Evolutionary conservation across 306 rosid species (phyloP).

Genomic region (Begonia masoniana): DNA sequence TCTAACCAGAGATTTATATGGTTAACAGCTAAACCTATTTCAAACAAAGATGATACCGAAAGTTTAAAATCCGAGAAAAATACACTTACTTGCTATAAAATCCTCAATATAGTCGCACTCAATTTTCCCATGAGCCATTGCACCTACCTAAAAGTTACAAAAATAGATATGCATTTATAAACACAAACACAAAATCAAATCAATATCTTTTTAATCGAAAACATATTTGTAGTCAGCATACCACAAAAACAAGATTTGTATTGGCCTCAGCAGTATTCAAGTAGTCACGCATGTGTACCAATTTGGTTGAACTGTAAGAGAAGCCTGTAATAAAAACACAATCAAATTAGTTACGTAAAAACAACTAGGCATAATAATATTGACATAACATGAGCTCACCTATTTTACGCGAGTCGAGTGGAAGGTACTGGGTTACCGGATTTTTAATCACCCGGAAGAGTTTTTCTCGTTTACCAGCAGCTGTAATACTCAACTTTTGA

Average conservation of each 20-base stretch:
- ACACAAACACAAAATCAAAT: background rate
- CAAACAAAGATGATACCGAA: background rate
- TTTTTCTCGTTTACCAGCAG: conserved; percentile 65
- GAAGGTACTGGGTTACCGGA: conserved; percentile 74
- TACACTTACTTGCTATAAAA: conserved; percentile 50
- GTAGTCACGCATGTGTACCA: conserved; percentile 40
- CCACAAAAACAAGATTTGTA: conserved; percentile 69
- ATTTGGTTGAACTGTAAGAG: conserved; percentile 59
- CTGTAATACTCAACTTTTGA: conserved; percentile 70
- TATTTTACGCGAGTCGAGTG: conserved; percentile 49
- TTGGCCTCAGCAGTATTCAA: conserved; percentile 17
- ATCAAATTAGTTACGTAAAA: background rate
- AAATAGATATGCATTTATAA: background rate
- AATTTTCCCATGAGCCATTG: conserved; percentile 83
- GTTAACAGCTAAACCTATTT: too few species aligned
- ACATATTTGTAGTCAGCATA: conserved; percentile 15
- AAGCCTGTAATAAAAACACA: conserved; percentile 28
- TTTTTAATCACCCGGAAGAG: conserved; percentile 66
- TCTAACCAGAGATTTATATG: too few species aligned
- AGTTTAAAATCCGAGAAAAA: background rate
- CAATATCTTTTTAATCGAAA: background rate
- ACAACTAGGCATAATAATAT: background rate
- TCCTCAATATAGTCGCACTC: conserved; percentile 67
- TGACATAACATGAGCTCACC: conserved; percentile 27
- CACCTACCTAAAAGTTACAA: conserved; percentile 53